These are phyloP conservation scores for Iberis pinnata DNA, from an alignment of 345 rosid species.

Conservation along the genomic window DNA sequence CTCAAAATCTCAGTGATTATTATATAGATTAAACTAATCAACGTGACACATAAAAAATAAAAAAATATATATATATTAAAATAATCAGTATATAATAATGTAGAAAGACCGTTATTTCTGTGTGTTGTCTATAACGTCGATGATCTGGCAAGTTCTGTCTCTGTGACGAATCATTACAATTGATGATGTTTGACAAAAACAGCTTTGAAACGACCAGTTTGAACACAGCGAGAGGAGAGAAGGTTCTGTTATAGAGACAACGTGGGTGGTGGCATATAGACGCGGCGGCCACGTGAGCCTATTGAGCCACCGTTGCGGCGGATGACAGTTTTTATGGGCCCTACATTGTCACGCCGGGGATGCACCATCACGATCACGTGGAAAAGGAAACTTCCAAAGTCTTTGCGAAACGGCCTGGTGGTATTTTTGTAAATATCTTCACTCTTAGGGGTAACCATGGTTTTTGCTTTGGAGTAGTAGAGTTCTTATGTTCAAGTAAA, in stretches of 20 bases:
- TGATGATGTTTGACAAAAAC: constrained; percentile 26
- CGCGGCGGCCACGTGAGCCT: constrained; percentile 29
- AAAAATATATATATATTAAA: too few relatives aligned
- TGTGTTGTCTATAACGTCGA: constrained; percentile 17
- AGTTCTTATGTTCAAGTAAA: too few relatives aligned
- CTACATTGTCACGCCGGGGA: constrained; percentile 32
- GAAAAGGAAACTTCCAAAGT: constrained; percentile 25
- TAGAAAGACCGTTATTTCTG: constrained; percentile 25
- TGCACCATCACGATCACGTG: constrained; percentile 32
- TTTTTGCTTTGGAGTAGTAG: too few relatives aligned
- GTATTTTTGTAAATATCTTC: constrained; percentile 12
- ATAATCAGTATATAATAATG: not conserved
- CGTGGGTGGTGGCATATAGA: constrained; percentile 22
- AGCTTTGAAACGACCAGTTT: constrained; percentile 27
- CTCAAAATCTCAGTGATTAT: too few relatives aligned
- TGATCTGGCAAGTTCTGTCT: constrained; percentile 30
- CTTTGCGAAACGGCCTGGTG: constrained; percentile 23
- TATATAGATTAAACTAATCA: too few relatives aligned
- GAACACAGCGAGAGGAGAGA: constrained; percentile 32
- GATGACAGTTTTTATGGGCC: constrained; percentile 13
- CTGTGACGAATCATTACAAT: not conserved
- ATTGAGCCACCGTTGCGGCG: constrained; percentile 26
- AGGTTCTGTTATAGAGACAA: constrained; percentile 24
- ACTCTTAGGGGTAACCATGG: too few relatives aligned
- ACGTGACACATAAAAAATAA: too few relatives aligned